These are phyloP conservation scores for Kalmanozyma brasiliensis DNA, from an alignment of 1,284 basidiomycete genomes.

Conservation along the genomic window DNA sequence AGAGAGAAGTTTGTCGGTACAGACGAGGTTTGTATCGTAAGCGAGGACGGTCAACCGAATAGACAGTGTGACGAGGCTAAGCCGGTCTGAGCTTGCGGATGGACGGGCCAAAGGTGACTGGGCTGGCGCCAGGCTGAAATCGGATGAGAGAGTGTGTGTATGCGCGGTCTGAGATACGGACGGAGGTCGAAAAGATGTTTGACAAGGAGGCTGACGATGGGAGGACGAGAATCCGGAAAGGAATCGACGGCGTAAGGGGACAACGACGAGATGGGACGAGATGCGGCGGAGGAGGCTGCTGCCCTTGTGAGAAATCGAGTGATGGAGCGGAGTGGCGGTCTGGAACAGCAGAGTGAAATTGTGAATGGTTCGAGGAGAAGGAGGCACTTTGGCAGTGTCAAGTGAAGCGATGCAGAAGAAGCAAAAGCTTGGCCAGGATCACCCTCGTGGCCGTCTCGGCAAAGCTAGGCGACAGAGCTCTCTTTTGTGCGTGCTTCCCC, in stretches of 20 bases:
- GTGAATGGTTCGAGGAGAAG: not conserved
- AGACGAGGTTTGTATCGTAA: not conserved
- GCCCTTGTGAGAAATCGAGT: too few species aligned
- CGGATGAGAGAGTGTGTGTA: too few species aligned
- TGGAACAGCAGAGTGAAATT: not conserved
- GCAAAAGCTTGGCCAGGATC: not conserved
- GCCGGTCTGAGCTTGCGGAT: too few species aligned
- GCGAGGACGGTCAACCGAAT: not conserved
- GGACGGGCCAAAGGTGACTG: too few species aligned
- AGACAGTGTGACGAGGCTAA: too few species aligned
- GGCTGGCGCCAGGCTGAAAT: too few species aligned
- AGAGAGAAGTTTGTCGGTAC: too few species aligned
- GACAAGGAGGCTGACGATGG: not conserved
- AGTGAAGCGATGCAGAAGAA: constrained; percentile 2
- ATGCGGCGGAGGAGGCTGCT: not conserved
- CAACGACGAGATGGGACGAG: not conserved
- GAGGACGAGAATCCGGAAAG: too few species aligned
- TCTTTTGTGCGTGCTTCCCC: too few species aligned
- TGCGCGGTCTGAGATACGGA: not conserved
- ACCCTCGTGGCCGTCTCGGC: constrained; percentile 27
- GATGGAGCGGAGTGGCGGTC: constrained; percentile 17
- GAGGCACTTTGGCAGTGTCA: not conserved
- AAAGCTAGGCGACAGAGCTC: constrained; percentile 15
- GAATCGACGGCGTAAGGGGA: too few species aligned
- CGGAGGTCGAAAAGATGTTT: not conserved